These are phyloP conservation scores for Mrakia frigida DNA, from an alignment of 768 basidiomycete genomes.

Conservation along the genomic window DNA sequence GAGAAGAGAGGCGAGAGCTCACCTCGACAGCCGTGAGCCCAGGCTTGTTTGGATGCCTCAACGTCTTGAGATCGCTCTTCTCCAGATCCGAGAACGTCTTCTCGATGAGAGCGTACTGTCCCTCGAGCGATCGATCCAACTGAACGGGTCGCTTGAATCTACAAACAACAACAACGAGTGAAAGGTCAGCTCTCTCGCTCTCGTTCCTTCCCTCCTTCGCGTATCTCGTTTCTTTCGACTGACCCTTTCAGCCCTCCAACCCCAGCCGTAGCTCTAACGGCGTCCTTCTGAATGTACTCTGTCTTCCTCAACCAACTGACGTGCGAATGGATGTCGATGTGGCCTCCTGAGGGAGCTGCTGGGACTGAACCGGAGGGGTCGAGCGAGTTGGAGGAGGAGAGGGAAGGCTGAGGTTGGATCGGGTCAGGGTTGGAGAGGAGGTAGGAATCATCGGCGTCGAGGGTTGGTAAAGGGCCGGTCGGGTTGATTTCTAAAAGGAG, in stretches of 20 bases:
- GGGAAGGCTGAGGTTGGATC: constrained; percentile 47
- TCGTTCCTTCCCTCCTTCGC: neutral
- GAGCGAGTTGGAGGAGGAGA: constrained; percentile 48
- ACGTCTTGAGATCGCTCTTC: constrained; percentile 48
- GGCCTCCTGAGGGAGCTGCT: constrained; percentile 43
- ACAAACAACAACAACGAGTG: neutral
- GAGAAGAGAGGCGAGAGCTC: neutral
- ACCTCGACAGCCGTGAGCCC: constrained; percentile 66
- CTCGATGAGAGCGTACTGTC: constrained; percentile 73
- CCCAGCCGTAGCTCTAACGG: neutral
- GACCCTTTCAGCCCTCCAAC: constrained; percentile 7
- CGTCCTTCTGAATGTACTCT: constrained; percentile 58
- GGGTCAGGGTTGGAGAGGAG: constrained; percentile 31
- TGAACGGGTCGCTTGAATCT: constrained; percentile 35
- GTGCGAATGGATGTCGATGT: constrained; percentile 40
- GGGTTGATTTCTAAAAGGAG: constrained; percentile 24
- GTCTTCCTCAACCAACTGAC: constrained; percentile 92
- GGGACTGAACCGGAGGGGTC: constrained; percentile 30
- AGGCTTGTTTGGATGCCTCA: constrained; percentile 76
- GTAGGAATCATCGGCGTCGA: constrained; percentile 45
- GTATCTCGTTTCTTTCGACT: neutral
- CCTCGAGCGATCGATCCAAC: constrained; percentile 67
- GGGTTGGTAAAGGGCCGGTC: neutral
- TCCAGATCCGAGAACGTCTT: constrained; percentile 54
- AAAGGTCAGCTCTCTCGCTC: neutral